These are phyloP conservation scores for Tremella fuciformis DNA, from an alignment of 768 basidiomycete species.

Conservation along the genomic window DNA sequence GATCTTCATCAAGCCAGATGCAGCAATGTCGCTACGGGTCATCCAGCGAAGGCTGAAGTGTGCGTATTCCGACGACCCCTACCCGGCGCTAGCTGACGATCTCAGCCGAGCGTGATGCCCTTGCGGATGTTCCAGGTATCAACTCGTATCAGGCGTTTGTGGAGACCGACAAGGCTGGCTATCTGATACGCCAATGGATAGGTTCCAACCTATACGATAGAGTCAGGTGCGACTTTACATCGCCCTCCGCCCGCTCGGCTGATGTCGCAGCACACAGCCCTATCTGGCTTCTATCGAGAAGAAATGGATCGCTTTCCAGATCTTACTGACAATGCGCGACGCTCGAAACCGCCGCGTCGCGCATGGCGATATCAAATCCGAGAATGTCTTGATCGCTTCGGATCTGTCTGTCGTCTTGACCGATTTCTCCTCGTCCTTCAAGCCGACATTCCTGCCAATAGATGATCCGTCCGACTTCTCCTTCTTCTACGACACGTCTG, in stretches of 20 bases:
- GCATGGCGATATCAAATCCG: constrained; percentile 96
- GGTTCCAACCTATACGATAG: constrained; percentile 93
- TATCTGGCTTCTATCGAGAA: constrained; percentile 90
- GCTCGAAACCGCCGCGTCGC: constrained; percentile 73
- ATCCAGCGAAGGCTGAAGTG: constrained; percentile 78
- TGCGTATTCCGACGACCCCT: constrained; percentile 15
- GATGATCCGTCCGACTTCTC: constrained; percentile 98
- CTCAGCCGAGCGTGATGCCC: constrained; percentile 77
- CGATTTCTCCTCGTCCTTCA: constrained; percentile 86
- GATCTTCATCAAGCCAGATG: constrained; percentile 93
- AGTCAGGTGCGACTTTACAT: constrained; percentile 67
- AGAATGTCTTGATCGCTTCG: constrained; percentile 92
- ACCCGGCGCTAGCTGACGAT: not conserved
- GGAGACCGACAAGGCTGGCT: constrained; percentile 94
- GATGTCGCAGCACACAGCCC: constrained; percentile 73
- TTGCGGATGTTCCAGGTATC: constrained; percentile 80
- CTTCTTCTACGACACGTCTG: constrained; percentile 95
- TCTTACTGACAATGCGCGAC: constrained; percentile 78
- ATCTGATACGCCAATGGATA: constrained; percentile 90
- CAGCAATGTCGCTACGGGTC: constrained; percentile 68
- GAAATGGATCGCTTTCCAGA: constrained; percentile 95
- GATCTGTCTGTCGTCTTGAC: constrained; percentile 94
- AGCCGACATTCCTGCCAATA: constrained; percentile 89
- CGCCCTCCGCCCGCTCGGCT: not conserved
- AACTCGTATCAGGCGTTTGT: constrained; percentile 84